Evolutionary conservation across 1,139 yeast genomes (phyloP).

Genomic region (Taphrina sp.): DNA sequence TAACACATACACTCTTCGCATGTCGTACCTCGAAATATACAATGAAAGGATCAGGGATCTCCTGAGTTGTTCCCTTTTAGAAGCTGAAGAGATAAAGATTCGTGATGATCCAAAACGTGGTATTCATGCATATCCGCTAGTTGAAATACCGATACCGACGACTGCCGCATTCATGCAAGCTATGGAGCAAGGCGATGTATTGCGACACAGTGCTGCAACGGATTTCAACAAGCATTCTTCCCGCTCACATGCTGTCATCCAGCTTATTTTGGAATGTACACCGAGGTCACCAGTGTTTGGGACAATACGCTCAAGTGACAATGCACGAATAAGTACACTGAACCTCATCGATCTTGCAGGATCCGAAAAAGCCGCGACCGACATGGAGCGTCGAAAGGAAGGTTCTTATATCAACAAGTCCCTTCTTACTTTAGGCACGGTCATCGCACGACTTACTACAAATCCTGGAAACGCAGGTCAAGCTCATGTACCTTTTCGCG

Average conservation of each 20-base stretch:
- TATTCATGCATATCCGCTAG: slow-evolving; percentile 72
- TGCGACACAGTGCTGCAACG: slow-evolving; percentile 80
- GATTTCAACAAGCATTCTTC: slow-evolving; percentile 82
- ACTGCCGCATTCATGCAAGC: slow-evolving; percentile 60
- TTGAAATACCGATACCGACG: slow-evolving; percentile 57
- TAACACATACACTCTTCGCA: slow-evolving; percentile 50
- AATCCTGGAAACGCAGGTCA: slow-evolving; percentile 35
- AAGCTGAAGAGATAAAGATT: slow-evolving; percentile 58
- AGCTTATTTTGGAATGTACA: slow-evolving; percentile 56
- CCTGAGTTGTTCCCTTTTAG: slow-evolving; percentile 43
- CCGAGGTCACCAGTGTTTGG: slow-evolving; percentile 35
- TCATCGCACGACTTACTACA: slow-evolving; percentile 63
- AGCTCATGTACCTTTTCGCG: slow-evolving; percentile 81
- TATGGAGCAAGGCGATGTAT: slow-evolving; percentile 66
- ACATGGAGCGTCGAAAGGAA: slow-evolving; percentile 80
- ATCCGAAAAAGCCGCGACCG: slow-evolving; percentile 82
- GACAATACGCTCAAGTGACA: neutral
- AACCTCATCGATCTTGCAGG: slow-evolving; percentile 94
- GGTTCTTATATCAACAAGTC: slow-evolving; percentile 92
- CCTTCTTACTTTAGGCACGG: slow-evolving; percentile 81
- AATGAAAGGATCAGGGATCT: slow-evolving; percentile 82
- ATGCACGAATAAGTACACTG: slow-evolving; percentile 55
- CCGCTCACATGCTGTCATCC: slow-evolving; percentile 87
- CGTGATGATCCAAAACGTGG: slow-evolving; percentile 75
- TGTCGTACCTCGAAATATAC: slow-evolving; percentile 83